Evolutionary conservation across 163 green algal species (phyloP).

Genomic region (Chlamydomonas reinhardtii): DNA sequence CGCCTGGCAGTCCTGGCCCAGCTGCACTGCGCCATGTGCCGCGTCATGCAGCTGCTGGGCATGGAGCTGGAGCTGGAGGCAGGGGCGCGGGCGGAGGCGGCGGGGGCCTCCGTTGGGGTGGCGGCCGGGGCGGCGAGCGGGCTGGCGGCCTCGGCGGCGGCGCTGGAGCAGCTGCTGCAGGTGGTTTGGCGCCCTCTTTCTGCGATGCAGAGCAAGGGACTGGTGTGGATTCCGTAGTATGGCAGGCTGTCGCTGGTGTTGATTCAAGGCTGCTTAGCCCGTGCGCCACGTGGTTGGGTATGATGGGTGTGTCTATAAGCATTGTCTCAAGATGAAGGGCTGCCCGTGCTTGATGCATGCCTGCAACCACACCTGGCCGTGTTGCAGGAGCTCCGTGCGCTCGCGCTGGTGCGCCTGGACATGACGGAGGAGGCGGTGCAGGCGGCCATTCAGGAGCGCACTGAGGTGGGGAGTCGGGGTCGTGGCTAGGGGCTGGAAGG

Average conservation of each 20-base stretch:
- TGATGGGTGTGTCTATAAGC: no score
- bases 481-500: no score
- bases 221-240: no score
- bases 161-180: constrained; percentile 56
- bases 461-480: constrained; percentile 53
- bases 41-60: constrained; percentile 71
- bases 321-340: no score
- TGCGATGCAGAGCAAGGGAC: no score
- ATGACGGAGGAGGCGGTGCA: constrained; percentile 80
- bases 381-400: constrained; percentile 69
- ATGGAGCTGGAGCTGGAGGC: constrained; percentile 59
- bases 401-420: constrained; percentile 78
- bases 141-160: constrained; percentile 1
- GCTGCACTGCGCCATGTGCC: constrained; percentile 36
- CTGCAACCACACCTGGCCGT: no score
- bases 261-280: no score
- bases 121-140: not conserved
- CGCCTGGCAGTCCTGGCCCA: constrained; percentile 55
- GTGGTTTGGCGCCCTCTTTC: not conserved
- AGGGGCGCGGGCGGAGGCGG: no score
- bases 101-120: no score
- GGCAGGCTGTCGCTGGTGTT: no score
- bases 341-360: no score
- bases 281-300: no score
- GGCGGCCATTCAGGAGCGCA: constrained; percentile 73